A percentile compares a stretch with the other conserved stretches of the same genome.
These are phyloP conservation scores for Chlorella sp. DNA, from an alignment of 139 green algal species.

Conservation along the genomic window DNA sequence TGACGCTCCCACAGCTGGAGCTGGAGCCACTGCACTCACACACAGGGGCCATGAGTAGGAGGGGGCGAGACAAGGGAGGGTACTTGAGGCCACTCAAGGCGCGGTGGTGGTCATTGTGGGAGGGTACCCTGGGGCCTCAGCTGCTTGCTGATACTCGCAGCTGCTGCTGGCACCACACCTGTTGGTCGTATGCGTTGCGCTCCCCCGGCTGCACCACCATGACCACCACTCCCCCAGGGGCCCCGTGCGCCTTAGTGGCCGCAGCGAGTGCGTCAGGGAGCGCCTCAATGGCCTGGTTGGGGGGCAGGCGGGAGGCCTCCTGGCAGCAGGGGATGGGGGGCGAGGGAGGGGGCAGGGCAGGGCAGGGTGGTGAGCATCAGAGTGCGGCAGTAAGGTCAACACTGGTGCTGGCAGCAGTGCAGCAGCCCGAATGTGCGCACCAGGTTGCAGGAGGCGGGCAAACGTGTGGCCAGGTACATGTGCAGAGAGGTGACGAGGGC, in stretches of 20 bases:
- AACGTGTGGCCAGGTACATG: conserved; percentile 23
- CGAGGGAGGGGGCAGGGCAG: neutral
- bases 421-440: neutral
- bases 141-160: neutral
- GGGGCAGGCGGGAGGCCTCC: conserved; percentile 41
- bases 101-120: neutral
- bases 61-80: neutral
- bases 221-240: conserved; percentile 53
- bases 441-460: neutral
- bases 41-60: neutral
- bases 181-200: conserved; percentile 91
- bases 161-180: conserved; percentile 27
- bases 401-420: neutral
- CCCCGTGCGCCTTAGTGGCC: conserved; percentile 13
- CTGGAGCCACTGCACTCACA: conserved; percentile 61
- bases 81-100: neutral
- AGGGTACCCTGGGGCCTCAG: neutral
- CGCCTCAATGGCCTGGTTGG: conserved; percentile 57
- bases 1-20: conserved; percentile 75
- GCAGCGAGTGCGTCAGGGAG: conserved; percentile 38
- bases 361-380: neutral
- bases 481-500: conserved; percentile 67
- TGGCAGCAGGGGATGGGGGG: neutral
- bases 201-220: conserved; percentile 93
- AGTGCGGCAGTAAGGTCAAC: too few species aligned